These are phyloP conservation scores for Mycogone perniciosa DNA, from an alignment of 2,329 filamentous ascomycete species.

Conservation along the genomic window DNA sequence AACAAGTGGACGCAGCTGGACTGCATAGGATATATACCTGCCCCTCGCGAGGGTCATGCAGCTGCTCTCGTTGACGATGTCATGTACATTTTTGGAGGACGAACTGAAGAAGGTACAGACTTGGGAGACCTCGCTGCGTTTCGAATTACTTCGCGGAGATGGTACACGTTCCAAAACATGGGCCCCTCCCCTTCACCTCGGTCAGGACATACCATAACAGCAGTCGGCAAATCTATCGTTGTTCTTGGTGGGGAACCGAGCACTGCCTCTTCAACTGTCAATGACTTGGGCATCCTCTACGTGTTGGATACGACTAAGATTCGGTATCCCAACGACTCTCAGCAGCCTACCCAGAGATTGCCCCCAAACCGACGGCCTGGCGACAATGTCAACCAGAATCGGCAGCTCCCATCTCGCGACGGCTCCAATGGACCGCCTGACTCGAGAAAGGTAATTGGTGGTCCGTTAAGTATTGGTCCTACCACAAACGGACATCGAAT, in stretches of 20 bases:
- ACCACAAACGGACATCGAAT: slow-evolving; percentile 37
- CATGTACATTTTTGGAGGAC: slow-evolving; percentile 98
- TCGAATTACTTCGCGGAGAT: slow-evolving; percentile 69
- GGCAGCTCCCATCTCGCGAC: slow-evolving; percentile 41
- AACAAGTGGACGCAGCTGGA: slow-evolving; percentile 87
- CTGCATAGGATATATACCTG: slow-evolving; percentile 95
- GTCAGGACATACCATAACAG: slow-evolving; percentile 96
- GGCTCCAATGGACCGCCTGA: slow-evolving; percentile 47
- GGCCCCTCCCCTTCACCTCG: slow-evolving; percentile 87
- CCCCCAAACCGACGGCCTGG: slow-evolving; percentile 39
- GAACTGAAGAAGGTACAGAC: slow-evolving; percentile 88
- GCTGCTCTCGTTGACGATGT: slow-evolving; percentile 91
- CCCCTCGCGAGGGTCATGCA: slow-evolving; percentile 88
- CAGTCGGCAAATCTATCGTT: slow-evolving; percentile 85
- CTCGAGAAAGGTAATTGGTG: slow-evolving; percentile 40
- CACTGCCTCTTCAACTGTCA: slow-evolving; percentile 70
- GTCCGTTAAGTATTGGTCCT: slow-evolving; percentile 29
- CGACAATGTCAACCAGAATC: slow-evolving; percentile 26
- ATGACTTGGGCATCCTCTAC: slow-evolving; percentile 83
- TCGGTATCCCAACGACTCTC: slow-evolving; percentile 78
- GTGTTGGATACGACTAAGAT: slow-evolving; percentile 94
- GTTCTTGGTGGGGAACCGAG: slow-evolving; percentile 93
- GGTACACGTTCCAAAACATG: slow-evolving; percentile 99
- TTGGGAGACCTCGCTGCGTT: slow-evolving; percentile 86
- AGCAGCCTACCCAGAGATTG: slow-evolving; percentile 31